Evolutionary conservation across 768 basidiomycete genomes (phyloP).

Genomic region (Termitomyces eurrhizus): DNA sequence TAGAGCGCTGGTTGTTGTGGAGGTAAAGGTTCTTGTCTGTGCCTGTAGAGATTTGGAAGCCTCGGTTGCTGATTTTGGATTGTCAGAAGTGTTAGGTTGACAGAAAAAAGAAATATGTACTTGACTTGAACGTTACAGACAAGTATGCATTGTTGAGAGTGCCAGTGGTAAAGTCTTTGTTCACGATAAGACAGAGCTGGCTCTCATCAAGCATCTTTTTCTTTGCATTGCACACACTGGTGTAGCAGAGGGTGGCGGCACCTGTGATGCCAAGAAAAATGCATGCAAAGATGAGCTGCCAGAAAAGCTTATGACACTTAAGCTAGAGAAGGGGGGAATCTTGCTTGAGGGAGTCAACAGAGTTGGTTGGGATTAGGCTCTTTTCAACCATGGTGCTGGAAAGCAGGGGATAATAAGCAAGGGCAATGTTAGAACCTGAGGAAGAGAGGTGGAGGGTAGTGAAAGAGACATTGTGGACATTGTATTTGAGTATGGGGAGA

Average conservation of each 20-base stretch:
- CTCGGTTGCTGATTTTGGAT: conserved; percentile 44
- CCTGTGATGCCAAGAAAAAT: conserved; percentile 53
- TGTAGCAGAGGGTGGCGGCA: conserved; percentile 52
- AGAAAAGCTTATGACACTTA: conserved; percentile 22
- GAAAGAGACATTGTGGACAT: conserved; percentile 19
- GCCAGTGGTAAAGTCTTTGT: conserved; percentile 60
- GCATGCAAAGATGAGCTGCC: conserved; percentile 48
- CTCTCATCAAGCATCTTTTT: conserved; percentile 34
- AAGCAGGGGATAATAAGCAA: conserved; percentile 45
- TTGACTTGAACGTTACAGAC: conserved; percentile 68
- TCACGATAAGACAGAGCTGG: conserved; percentile 57
- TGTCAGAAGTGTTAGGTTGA: too few relatives aligned
- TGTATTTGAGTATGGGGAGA: conserved; percentile 25
- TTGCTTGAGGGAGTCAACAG: neutral
- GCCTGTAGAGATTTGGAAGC: conserved; percentile 77
- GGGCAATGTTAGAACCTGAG: conserved; percentile 21
- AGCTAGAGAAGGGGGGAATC: fast-evolving
- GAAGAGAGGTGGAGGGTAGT: conserved; percentile 24
- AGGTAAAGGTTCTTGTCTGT: conserved; percentile 63
- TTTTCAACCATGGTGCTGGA: conserved; percentile 43
- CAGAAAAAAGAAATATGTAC: conserved; percentile 28
- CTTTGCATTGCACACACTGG: conserved; percentile 41
- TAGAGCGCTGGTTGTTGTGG: conserved; percentile 66
- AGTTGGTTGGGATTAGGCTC: conserved; percentile 3
- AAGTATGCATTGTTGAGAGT: conserved; percentile 49